Base-by-base conservation (phyloP, 805 yeast genomes). In the Saccharomycopsis sp. region DNA sequence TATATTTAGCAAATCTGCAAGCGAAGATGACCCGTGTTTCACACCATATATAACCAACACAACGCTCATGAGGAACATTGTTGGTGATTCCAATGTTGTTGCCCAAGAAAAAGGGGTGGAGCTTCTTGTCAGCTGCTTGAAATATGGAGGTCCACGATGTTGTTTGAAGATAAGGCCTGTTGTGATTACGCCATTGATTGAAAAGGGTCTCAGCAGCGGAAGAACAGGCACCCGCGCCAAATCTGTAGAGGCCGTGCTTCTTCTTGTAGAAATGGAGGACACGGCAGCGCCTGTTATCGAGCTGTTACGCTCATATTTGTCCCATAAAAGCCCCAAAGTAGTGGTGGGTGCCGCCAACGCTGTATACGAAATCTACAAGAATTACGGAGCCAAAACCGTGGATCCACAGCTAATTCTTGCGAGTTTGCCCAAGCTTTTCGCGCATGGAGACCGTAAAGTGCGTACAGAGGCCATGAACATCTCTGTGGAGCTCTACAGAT, bases 391-490 rank as follows among this genome's bases (percentile, higher is more conserved):
- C 63, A 72, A 74, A 53, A 77, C 81, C 7, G 75, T 84, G 47
- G 71, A 82, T 54, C 84, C 93, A 9, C 78, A 82, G 64, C 74
- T 80, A 1, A 75, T 85, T 0, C 67, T 89, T 25, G 80, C 83
- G 24, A 67, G 66, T 7, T 71, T 94, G 35, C 83, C 89, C 1
- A 85, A 83, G 64, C 70, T 91, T 54, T 90, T 90, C 67, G 85
- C 82, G 2, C 96, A 92, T 70, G 89, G 96, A 1, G 98, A 94
- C 71, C 82, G 80, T 62, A 88, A 82, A 57, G 97, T 94, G 5
- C 81, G 99, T 67, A 80, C 84, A 1, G 96, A 88, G 68, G 82
- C 97, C 1, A 78, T 85, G 3, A 75, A 77, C 50, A 74, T 93
- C 63, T 76, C 91, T 0, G 82, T 89, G 2, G 87, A 84, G 57